Base-by-base conservation (phyloP, 495 filamentous ascomycete genomes). In the Baudoinia panamericana region DNA sequence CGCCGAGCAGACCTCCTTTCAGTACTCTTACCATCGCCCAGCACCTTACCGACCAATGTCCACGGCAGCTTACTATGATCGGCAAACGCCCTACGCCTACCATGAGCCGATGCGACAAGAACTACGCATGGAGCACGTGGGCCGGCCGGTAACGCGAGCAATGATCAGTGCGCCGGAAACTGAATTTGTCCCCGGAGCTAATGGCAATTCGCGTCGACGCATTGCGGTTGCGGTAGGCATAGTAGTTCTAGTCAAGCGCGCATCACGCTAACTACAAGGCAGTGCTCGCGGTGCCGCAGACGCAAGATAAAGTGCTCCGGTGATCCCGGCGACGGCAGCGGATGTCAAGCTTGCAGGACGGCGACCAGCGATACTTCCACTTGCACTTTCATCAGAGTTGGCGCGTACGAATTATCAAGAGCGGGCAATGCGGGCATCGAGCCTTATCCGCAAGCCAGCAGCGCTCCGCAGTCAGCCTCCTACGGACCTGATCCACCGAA, bases 301-400 rank as follows among this genome's bases (percentile, higher is more conserved):
- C 71, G 90, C 37, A 97, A 97, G 66, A 97, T 97, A 53, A 81
- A 84, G 56, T 97, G 90, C 64, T 93, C 82, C 45, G 90, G 88
- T 23, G 87, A 95, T 57, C 67, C 68, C 4, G 78, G 77, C 19
- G 70, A 82, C 55, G 81, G 78, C 8, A 64, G 65, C 17, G 82
- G 82, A 21, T 97, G 90, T 56, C 61, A 70, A 12, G 93, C 86
- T 60, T 97, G 90, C 65, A 80, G 77, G 47, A 70, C 63, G 45
- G 75, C 86, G 38, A 78, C 79, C 22, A 67, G 68, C 24, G 70
- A 78, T 13, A 31, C 55, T 23, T 38, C 21, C 2, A 63, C 65
- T 18, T 94, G 86, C 60, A 73, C 76, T 30, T 94, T 92, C 53
- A 61, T 85, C 35, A 72, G 85, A 63, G 85, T 92, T 73, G 63